Percentiles rank a stretch among this genome's conserved stretches.
phyloP scores from a whole-genome alignment of 108 stramenopile species.

The Fistulifera pelliculosa region DNA sequence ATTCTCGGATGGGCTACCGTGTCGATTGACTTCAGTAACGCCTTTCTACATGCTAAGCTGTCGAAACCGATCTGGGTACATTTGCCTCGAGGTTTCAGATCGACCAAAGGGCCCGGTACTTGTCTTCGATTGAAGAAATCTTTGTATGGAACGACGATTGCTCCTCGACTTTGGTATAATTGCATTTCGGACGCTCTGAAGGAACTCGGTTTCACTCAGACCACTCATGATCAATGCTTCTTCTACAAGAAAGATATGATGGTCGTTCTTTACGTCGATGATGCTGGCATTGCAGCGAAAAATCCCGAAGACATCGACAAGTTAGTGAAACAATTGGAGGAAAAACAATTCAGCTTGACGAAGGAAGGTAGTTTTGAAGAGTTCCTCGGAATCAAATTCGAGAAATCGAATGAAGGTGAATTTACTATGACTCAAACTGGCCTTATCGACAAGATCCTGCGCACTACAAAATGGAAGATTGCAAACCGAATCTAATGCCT shows the following conservation, averaged over 20 bases:
- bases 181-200: constrained; percentile 9
- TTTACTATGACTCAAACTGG: constrained; percentile 11
- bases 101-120: background rate
- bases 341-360: constrained; percentile 7
- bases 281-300: constrained; percentile 12
- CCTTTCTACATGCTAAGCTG: constrained; percentile 8
- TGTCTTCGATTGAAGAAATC: constrained; percentile 13
- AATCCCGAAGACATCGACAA: background rate
- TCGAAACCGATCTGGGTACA: constrained; percentile 13
- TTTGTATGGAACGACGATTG: constrained; percentile 24
- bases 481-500: constrained; percentile 3
- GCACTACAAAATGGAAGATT: constrained; percentile 6
- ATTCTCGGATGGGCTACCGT: constrained; percentile 8
- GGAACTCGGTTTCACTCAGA: constrained; percentile 12
- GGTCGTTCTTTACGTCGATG: constrained; percentile 34
- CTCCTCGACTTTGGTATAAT: constrained; percentile 26
- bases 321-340: constrained; percentile 6
- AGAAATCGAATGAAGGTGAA: background rate
- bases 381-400: constrained; percentile 16
- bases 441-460: constrained; percentile 13
- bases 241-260: constrained; percentile 23
- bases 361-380: constrained; percentile 6
- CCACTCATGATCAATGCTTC: constrained; percentile 22
- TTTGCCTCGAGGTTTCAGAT: constrained; percentile 12
- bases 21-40: background rate